Evolutionary conservation across 495 filamentous ascomycete genomes (phyloP).

Genomic region (Terfezia boudieri): DNA sequence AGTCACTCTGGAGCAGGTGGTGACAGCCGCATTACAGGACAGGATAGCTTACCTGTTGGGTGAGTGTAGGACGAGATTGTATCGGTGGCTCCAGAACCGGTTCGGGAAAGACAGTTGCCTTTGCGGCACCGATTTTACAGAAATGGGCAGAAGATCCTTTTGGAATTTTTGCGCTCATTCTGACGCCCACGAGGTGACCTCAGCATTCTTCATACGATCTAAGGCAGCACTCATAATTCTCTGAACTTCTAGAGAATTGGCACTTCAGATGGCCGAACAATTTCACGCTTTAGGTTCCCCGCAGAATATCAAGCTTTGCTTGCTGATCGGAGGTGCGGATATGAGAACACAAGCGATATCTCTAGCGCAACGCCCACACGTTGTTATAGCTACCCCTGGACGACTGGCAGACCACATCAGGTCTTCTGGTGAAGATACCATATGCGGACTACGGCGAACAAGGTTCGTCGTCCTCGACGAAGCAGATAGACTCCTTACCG

Average conservation of each 20-base stretch:
- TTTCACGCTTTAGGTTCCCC: slow-evolving; percentile 74
- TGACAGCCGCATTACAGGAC: no score
- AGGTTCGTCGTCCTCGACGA: slow-evolving; percentile 86
- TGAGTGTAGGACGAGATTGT: neutral
- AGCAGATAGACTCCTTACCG: slow-evolving; percentile 61
- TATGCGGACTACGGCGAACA: slow-evolving; percentile 51
- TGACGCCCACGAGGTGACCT: slow-evolving; percentile 63
- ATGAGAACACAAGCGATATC: slow-evolving; percentile 77
- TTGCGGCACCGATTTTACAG: slow-evolving; percentile 80
- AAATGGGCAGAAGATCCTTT: slow-evolving; percentile 81
- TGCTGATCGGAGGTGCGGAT: slow-evolving; percentile 79
- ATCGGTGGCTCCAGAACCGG: slow-evolving; percentile 87
- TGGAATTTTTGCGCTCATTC: slow-evolving; percentile 68
- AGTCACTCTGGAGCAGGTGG: no score
- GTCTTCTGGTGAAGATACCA: slow-evolving; percentile 72
- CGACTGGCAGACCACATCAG: slow-evolving; percentile 84
- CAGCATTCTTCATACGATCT: neutral
- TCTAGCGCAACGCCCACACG: slow-evolving; percentile 58
- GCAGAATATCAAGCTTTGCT: slow-evolving; percentile 58
- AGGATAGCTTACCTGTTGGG: no score
- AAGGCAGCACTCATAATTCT: no score
- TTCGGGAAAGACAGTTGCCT: slow-evolving; percentile 98
- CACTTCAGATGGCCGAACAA: slow-evolving; percentile 89
- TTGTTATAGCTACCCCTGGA: slow-evolving; percentile 88
- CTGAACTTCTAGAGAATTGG: slow-evolving; percentile 42